Evolutionary conservation across 208 protist genomes (phyloP), one percentile per base, ranked within the genome.

Genomic region (Leishmania tarentolae): DNA sequence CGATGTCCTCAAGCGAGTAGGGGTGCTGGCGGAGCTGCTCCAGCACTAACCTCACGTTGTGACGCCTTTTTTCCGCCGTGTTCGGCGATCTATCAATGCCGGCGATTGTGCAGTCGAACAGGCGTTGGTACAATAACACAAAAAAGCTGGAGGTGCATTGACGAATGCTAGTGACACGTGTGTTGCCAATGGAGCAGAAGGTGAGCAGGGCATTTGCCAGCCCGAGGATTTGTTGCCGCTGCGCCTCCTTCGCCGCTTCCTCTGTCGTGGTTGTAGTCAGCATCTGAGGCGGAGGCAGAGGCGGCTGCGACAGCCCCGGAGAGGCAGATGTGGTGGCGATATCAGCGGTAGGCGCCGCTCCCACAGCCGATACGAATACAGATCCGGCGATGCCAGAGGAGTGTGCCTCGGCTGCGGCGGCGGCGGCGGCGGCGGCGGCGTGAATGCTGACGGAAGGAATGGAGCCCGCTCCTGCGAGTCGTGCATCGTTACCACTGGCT

Each of bases 131-230:
- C 13, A 97, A 86, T 35, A 97, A 53, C 35, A 97, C 94, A 76
- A 97, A 97, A 56, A 97, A 90, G 76, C 92, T 95, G 31, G 92
- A 96, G 37, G 94, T 94, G 84, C 94, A 97, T 78, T 97, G 91
- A 44, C 91, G 89, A 40, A 97, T 86, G 53, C 87, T 92, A 0
- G 86, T 93, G 42, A 97, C 90, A 11, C 59, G 57, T 19, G 37
- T 69, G 75, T 90, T 93, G 40, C 85, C 61, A 77, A 94, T 94
- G 24, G 81, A 87, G 65, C 89, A 95, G 78, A 92, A 93, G 3
- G 61, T 76, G 2, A 94, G 80, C 3, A 97, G 85, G 11, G 77
- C 75, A 79, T 95, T 95, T 17, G 91, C 92, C 82, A 95, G 90
- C 42, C 89, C 82, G 28, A 94, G 74, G n/a, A 93, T 88, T 17